phyloP scores from a whole-genome alignment of 2,329 filamentous ascomycete genomes.

The Apiospora pterosperma region DNA sequence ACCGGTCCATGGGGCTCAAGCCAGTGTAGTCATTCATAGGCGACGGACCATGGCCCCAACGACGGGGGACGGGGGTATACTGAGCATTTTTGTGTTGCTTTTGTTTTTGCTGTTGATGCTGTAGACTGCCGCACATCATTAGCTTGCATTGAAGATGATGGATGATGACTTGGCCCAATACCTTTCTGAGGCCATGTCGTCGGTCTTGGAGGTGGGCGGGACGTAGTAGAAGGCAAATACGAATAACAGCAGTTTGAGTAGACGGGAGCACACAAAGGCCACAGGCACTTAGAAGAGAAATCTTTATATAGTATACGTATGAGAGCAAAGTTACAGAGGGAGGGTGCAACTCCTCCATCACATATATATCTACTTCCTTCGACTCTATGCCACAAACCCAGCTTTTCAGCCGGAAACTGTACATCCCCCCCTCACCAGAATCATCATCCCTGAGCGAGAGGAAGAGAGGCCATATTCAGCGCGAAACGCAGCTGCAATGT shows the following conservation, averaged over 20 bases:
- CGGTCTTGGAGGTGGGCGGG: background rate
- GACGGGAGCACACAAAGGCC: background rate
- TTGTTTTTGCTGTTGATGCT: background rate
- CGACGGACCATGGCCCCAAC: background rate
- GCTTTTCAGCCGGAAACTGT: background rate
- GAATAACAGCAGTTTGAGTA: background rate
- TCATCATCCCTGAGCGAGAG: background rate
- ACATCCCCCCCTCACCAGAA: background rate
- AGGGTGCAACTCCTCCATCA: background rate
- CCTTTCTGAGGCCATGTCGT: background rate
- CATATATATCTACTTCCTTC: background rate
- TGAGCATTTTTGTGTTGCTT: background rate
- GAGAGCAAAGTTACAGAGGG: background rate
- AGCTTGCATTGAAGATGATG: background rate
- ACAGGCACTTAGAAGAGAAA: background rate
- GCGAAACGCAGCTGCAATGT: background rate
- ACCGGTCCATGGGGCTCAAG: conserved; percentile 3
- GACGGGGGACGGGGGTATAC: background rate
- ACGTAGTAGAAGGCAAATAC: no score
- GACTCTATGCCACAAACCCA: background rate
- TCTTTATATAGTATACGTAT: background rate
- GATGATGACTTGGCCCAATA: background rate
- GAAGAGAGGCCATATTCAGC: background rate
- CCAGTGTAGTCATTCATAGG: background rate
- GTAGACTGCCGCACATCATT: background rate